Percentiles rank a stretch among this genome's conserved stretches.
Evolutionary conservation across 495 filamentous ascomycete species (phyloP).

Genomic region (Penicillium nucicola): DNA sequence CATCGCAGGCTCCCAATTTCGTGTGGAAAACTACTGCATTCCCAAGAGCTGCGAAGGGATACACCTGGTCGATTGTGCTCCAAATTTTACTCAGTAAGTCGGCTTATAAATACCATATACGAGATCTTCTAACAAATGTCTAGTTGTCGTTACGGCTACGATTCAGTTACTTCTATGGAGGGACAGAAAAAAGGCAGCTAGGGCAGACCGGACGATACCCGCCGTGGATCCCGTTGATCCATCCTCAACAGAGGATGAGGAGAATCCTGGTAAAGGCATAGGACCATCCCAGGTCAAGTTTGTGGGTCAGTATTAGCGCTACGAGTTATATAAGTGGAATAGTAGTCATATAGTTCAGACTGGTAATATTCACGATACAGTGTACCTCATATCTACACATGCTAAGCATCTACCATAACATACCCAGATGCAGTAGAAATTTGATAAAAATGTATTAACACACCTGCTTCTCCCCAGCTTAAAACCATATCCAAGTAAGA

Average conservation of each 20-base stretch:
- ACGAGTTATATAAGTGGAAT: too few species aligned
- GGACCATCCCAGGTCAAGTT: not conserved
- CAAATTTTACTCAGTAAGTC: conserved; percentile 20
- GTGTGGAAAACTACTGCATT: conserved; percentile 39
- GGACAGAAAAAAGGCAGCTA: not conserved
- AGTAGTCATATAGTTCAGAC: too few species aligned
- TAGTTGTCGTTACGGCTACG: not conserved
- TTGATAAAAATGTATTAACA: too few species aligned
- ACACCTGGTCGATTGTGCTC: conserved; percentile 28
- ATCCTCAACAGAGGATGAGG: not conserved
- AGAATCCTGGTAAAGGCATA: not conserved
- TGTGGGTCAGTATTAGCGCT: not conserved
- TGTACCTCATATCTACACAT: too few species aligned
- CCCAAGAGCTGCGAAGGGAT: conserved; percentile 31
- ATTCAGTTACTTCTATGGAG: conserved; percentile 2
- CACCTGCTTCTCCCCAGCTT: too few species aligned
- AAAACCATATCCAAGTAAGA: too few species aligned
- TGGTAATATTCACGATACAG: too few species aligned
- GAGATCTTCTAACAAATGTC: not conserved
- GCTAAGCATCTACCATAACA: too few species aligned
- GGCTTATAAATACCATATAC: not conserved
- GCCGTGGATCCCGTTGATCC: not conserved
- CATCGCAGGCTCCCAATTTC: conserved; percentile 31
- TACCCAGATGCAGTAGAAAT: too few species aligned
- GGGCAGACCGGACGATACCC: not conserved